Evolutionary conservation across 2,329 filamentous ascomycete species (phyloP).

Genomic region (Lachnellula subtilissima): DNA sequence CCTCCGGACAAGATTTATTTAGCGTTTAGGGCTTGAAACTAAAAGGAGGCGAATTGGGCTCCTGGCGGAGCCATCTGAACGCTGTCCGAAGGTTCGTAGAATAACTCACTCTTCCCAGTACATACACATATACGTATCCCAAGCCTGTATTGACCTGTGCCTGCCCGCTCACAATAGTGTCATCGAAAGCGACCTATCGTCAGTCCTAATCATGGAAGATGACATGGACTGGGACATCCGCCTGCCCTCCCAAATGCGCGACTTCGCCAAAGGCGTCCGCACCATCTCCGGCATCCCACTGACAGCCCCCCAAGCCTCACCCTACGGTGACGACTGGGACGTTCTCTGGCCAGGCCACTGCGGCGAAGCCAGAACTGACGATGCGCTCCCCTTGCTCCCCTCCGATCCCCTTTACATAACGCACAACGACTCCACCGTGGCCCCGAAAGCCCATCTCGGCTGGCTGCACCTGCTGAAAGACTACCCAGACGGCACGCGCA

Average conservation of each 20-base stretch:
- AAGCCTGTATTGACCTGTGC: too few species aligned
- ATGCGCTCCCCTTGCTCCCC: not conserved
- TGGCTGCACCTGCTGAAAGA: slow-evolving; percentile 9
- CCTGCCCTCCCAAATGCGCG: slow-evolving; percentile 12
- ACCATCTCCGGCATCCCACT: not conserved
- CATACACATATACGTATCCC: too few species aligned
- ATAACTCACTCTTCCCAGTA: not conserved
- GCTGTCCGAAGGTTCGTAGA: slow-evolving; percentile 27
- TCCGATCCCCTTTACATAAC: slow-evolving; percentile 13
- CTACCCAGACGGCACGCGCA: slow-evolving; percentile 18
- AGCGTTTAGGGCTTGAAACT: slow-evolving; percentile 11
- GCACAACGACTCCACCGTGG: slow-evolving; percentile 25
- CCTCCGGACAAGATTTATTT: not conserved
- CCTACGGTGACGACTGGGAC: slow-evolving; percentile 35
- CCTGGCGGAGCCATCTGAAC: slow-evolving; percentile 39
- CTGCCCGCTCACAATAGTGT: slow-evolving; percentile 20
- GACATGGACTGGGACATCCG: slow-evolving; percentile 42
- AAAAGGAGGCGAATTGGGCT: slow-evolving; percentile 36
- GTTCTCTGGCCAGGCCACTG: slow-evolving; percentile 37
- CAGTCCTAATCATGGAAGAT: slow-evolving; percentile 40
- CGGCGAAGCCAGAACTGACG: slow-evolving; percentile 18
- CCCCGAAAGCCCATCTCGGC: slow-evolving; percentile 13
- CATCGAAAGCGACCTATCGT: slow-evolving; percentile 31
- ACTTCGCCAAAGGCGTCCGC: slow-evolving; percentile 20
- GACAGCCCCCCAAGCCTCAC: slow-evolving; percentile 15